phyloP scores from a whole-genome alignment of 2,329 filamentous ascomycete genomes.

The Fusarium protoensiforme region DNA sequence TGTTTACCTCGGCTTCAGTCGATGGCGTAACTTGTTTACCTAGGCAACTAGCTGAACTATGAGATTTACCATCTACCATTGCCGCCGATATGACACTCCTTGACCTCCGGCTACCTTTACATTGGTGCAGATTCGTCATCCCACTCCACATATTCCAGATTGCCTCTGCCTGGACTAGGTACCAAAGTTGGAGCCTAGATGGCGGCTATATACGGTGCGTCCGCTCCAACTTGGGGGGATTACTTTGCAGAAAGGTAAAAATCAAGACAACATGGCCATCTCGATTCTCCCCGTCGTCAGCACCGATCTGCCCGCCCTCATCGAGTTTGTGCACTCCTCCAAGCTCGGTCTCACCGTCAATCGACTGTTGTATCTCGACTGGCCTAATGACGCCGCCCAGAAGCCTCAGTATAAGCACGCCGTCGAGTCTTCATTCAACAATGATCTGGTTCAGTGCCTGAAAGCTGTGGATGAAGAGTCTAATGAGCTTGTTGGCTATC shows the following conservation, averaged over 20 bases:
- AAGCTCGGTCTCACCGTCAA: constrained; percentile 15
- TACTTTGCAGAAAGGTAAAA: background rate
- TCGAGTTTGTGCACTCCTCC: constrained; percentile 1
- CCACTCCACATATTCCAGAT: too few species aligned
- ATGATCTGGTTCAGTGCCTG: background rate
- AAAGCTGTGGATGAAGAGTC: constrained; percentile 9
- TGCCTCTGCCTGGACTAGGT: background rate
- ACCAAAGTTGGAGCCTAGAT: background rate
- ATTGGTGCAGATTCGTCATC: background rate
- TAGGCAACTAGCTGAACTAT: too few species aligned
- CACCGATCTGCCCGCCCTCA: background rate
- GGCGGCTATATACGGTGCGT: background rate
- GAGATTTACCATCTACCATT: too few species aligned
- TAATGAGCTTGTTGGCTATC: constrained; percentile 11
- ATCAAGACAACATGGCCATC: background rate
- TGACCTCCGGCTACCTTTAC: too few species aligned
- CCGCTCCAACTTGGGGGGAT: background rate
- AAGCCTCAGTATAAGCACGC: background rate
- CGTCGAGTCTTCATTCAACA: background rate
- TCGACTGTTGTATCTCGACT: constrained; percentile 9
- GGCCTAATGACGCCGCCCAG: constrained; percentile 11
- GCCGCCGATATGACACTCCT: too few species aligned
- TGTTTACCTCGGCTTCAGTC: too few species aligned
- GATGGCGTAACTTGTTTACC: too few species aligned
- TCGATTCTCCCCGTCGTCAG: background rate